Conservation (phyloP, 2,329 filamentous ascomycete genomes). For the Leptoxyphium fumago region DNA sequence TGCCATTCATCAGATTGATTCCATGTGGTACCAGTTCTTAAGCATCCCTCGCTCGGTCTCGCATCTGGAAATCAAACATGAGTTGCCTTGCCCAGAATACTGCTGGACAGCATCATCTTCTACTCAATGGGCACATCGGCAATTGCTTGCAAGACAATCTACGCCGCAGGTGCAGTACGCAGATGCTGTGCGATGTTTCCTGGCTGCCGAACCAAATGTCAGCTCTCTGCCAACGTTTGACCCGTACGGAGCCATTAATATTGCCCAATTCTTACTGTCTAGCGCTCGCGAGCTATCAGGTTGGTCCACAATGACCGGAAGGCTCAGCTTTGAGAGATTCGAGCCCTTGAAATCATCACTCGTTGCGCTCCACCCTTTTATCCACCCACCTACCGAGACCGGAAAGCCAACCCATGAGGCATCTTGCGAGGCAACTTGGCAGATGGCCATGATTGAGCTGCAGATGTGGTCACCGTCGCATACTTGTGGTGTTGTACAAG, state of each 20-base stretch:
- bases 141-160: constrained; percentile 6
- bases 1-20: constrained; percentile 29
- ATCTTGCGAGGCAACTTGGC: constrained; percentile 2
- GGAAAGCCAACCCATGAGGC: neutral
- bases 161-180: constrained; percentile 1
- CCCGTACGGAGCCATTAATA: constrained; percentile 2
- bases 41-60: constrained; percentile 24
- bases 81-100: constrained; percentile 26
- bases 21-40: constrained; percentile 30
- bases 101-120: constrained; percentile 26
- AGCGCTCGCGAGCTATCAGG: constrained; percentile 3
- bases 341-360: constrained; percentile 3
- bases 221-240: constrained; percentile 1
- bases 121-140: constrained; percentile 22
- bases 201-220: neutral
- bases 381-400: neutral
- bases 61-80: constrained; percentile 31
- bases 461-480: constrained; percentile 4
- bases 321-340: constrained; percentile 3
- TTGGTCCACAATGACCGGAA: constrained; percentile 3
- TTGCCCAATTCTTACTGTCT: constrained; percentile 3
- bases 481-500: constrained; percentile 1
- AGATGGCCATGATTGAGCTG: constrained; percentile 4
- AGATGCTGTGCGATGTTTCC: constrained; percentile 2
- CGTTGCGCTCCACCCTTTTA: constrained; percentile 1